phyloP scores from a whole-genome alignment of 2,329 filamentous ascomycete species.

The Talaromyces albobiverticillius region DNA sequence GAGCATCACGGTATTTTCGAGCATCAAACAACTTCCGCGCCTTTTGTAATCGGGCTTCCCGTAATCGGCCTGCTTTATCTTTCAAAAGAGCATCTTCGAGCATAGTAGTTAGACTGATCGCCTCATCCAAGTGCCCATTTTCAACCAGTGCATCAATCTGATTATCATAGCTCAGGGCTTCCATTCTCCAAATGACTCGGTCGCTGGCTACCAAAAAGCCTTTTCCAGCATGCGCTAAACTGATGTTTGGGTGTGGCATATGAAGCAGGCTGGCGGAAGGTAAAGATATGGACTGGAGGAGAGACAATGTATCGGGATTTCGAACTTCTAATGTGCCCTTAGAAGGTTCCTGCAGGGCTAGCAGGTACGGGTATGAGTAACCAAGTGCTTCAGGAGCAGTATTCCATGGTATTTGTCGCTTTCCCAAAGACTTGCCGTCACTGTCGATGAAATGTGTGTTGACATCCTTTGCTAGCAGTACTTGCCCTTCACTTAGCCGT shows the following conservation, averaged over 20 bases:
- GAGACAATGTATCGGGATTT: slow-evolving; percentile 86
- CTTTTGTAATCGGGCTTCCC: slow-evolving; percentile 88
- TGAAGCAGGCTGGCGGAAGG: slow-evolving; percentile 81
- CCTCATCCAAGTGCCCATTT: slow-evolving; percentile 77
- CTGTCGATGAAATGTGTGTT: slow-evolving; percentile 90
- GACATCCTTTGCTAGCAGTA: slow-evolving; percentile 95
- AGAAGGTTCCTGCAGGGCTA: slow-evolving; percentile 77
- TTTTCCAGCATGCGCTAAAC: slow-evolving; percentile 92
- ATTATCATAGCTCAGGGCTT: slow-evolving; percentile 82
- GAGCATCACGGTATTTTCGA: slow-evolving; percentile 76
- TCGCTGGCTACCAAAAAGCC: slow-evolving; percentile 93
- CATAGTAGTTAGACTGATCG: slow-evolving; percentile 82
- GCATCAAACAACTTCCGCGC: slow-evolving; percentile 79
- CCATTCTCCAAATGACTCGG: slow-evolving; percentile 93
- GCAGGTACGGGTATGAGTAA: slow-evolving; percentile 94
- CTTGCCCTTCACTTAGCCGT: slow-evolving; percentile 74
- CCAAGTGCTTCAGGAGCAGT: slow-evolving; percentile 84
- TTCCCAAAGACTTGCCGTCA: slow-evolving; percentile 75
- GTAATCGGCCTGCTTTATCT: slow-evolving; percentile 75
- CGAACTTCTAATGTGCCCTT: slow-evolving; percentile 86
- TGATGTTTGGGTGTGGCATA: slow-evolving; percentile 88
- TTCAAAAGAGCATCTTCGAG: slow-evolving; percentile 86
- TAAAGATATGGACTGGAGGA: slow-evolving; percentile 80
- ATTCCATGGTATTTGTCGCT: slow-evolving; percentile 88
- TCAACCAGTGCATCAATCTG: slow-evolving; percentile 81